Base-by-base conservation (phyloP, 495 filamentous ascomycete species). In the Bryoglossum gracile region DNA sequence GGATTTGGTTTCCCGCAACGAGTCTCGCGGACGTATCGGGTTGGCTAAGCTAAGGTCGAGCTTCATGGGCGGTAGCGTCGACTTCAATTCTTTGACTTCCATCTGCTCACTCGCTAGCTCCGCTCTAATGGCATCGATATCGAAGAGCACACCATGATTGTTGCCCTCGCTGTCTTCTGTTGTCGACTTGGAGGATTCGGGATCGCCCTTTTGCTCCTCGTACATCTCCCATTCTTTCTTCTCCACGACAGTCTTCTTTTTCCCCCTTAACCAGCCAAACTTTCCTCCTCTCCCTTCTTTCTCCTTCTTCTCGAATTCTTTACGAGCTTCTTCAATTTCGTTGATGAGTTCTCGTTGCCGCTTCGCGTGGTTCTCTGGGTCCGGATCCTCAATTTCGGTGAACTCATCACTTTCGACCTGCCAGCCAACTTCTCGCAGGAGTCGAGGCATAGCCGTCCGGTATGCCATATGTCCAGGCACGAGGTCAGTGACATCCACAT, bases 391-490 rank as follows among this genome's bases (percentile, higher is more conserved):
- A 43, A 99, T 97, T 64, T 99, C 92, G 1, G 82, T 80, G 61
- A 99, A 99, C 60, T 97, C 94, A 46, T 95, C 90, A 49, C 82
- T 86, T 54, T 92, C 78, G 2, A 97, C 85, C 39, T 84, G 65
- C 88, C 89, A 99, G 23, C 90, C 91, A 10, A 89, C 81, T 56
- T 87, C 80, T 33, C 84, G 78, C 13, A 99, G 71, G 8, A 99
- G 73, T 33, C 78, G 79, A 10, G 92, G 92, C 81, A 99, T 96
- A 13, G 87, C 87, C 18, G 80, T 72, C 49, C 92, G 86, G 67
- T 99, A 99, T 25, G 87, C 85, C 92, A 99, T 99, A 62, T 99
- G 92, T 8, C 92, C 92, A 35, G 83, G 81, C 8, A 97, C 94
- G 33, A 85, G 69, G 26, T 86, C 77, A 0, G 92, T 94, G 19